Evolutionary conservation across 352 stramenopile species (phyloP).

Genomic region (Thalassiosira hispida): DNA sequence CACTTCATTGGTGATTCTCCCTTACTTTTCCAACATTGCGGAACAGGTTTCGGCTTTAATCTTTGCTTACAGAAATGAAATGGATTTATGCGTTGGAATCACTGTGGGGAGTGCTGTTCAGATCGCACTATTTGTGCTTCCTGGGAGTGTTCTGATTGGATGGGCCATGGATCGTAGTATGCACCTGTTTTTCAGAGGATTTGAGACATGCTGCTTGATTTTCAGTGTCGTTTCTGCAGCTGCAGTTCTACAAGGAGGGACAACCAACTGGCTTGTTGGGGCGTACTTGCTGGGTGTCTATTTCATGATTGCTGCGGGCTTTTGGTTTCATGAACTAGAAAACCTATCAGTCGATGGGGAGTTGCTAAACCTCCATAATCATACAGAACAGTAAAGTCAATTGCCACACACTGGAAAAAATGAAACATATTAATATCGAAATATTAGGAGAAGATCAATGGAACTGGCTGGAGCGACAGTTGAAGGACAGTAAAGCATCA

Average conservation of each 20-base stretch:
- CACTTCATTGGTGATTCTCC: conserved; percentile 94
- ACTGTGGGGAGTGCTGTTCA: conserved; percentile 96
- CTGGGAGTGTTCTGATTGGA: conserved; percentile 93
- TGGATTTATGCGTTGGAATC: conserved; percentile 98
- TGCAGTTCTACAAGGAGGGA: conserved; percentile 81
- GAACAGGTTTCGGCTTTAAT: conserved; percentile 97
- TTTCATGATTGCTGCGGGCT: conserved; percentile 81
- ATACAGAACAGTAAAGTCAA: too few species aligned
- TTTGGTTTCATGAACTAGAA: conserved; percentile 84
- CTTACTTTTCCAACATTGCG: conserved; percentile 97
- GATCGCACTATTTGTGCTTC: conserved; percentile 96
- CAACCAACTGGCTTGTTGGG: conserved; percentile 81
- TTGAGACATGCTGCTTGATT: conserved; percentile 90
- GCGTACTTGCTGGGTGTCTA: conserved; percentile 79
- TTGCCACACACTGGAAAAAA: too few species aligned
- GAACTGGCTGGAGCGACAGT: conserved; percentile 75
- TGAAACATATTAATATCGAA: too few species aligned
- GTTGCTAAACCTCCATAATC: conserved; percentile 50
- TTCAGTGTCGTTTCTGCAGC: conserved; percentile 77
- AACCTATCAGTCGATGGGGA: conserved; percentile 70
- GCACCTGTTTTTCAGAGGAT: conserved; percentile 95
- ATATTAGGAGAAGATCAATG: conserved; percentile 84
- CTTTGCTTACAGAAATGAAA: conserved; percentile 97
- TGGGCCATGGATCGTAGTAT: conserved; percentile 94
- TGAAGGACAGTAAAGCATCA: conserved; percentile 55